Evolutionary conservation across 805 yeast species (phyloP), one percentile per base, ranked within the genome.

Genomic region (Teunomyces kruisii): DNA sequence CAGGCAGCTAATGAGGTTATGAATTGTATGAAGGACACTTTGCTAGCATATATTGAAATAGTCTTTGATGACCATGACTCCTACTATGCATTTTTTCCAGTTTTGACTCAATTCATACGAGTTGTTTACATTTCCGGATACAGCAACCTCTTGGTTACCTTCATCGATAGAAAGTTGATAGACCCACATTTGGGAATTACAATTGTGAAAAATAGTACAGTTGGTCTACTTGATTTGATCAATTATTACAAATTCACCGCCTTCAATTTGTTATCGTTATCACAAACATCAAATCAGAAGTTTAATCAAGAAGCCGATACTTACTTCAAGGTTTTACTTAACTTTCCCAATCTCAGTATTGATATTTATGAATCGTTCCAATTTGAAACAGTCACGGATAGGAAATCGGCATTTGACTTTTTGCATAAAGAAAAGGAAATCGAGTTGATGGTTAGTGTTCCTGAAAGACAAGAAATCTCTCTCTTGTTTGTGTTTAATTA

Each of bases 401-500:
- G 30, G 9, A 38, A 38, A 15, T n/a, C 42, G 8, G 15, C 30
- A 9, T 39, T 39, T 27, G 42, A 38, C 12, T 27, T 38, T 15
- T 9, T 26, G 30, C 22, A 38, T 30, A 27, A 19, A 19, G 42
- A 30, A 9, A 39, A 33, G 17, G 40, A 40, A n/a, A 14, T 35
- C 13, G 48, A 44, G 30, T 43, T 45, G 9, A 42, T 47, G 9
- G 42, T 50, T 9, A 35, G 39, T 9, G 28, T 54, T 12, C 26
- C 31, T 26, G 56, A 57, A 33, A 53, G 72, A 43, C 67, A 61
- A 40, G 71, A 67, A 46, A 49, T 66, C 4, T 54, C 71, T 3
- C 51, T 66, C 40, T 38, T 65, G 46, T 67, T 50, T 35, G 41
- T 59, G 1, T 40, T 67, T 6, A 64, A 64, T 40, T 53, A 55